These are phyloP conservation scores for Fusarium continuum DNA, from an alignment of 2,329 filamentous ascomycete genomes.

Conservation along the genomic window DNA sequence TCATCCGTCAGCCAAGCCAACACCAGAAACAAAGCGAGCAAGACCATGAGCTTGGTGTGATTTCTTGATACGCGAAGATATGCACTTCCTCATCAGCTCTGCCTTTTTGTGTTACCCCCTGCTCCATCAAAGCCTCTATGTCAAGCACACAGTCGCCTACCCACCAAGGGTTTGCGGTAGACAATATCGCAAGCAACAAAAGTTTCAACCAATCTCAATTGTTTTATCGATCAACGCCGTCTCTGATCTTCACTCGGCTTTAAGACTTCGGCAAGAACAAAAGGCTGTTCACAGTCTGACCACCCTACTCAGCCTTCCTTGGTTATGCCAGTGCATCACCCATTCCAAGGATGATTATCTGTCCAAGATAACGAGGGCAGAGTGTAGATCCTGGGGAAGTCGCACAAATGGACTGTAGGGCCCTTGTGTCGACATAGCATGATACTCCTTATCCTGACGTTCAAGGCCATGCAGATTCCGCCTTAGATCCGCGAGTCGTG, in stretches of 20 bases:
- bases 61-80: slow-evolving; percentile 15
- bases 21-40: not conserved
- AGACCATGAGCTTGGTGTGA: not conserved
- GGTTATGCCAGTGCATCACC: not conserved
- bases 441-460: not conserved
- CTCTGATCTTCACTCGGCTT: slow-evolving; percentile 23
- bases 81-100: slow-evolving; percentile 11
- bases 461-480: slow-evolving; percentile 1
- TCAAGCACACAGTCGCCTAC: slow-evolving; percentile 17
- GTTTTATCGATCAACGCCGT: slow-evolving; percentile 10
- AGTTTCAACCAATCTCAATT: slow-evolving; percentile 2
- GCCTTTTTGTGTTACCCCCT: slow-evolving; percentile 34
- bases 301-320: slow-evolving; percentile 2
- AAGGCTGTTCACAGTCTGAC: slow-evolving; percentile 21
- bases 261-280: not conserved
- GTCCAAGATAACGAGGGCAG: slow-evolving; percentile 4
- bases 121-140: slow-evolving; percentile 4
- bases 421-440: not conserved
- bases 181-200: not conserved
- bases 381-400: not conserved
- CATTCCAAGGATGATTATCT: not conserved
- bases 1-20: slow-evolving; percentile 8
- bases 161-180: not conserved
- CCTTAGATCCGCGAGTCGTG: not conserved
- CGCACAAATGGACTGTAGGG: slow-evolving; percentile 11